These are phyloP conservation scores for Fusarium avenaceum DNA, from an alignment of 2,329 filamentous ascomycete species.

Conservation along the genomic window DNA sequence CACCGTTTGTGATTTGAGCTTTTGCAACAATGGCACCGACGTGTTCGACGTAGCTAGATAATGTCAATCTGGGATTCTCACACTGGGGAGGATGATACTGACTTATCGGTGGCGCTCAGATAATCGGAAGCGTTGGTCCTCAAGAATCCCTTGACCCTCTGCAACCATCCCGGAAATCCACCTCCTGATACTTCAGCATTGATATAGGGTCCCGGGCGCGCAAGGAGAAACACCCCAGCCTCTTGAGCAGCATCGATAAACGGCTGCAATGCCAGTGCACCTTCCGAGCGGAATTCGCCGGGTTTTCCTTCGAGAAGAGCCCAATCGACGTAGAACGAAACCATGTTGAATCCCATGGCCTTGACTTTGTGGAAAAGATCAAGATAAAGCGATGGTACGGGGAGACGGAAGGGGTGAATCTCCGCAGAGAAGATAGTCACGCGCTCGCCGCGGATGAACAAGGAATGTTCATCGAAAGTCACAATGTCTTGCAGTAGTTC, in stretches of 20 bases:
- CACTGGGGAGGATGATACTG: constrained; percentile 36
- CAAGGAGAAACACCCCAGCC: constrained; percentile 82
- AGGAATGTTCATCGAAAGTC: constrained; percentile 79
- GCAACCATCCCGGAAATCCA: constrained; percentile 85
- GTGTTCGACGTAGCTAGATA: constrained; percentile 62
- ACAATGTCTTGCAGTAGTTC: constrained; percentile 58
- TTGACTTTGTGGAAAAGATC: constrained; percentile 88
- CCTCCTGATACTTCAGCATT: constrained; percentile 83
- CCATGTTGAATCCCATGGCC: constrained; percentile 81
- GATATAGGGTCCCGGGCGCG: constrained; percentile 79
- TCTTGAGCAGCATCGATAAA: constrained; percentile 82
- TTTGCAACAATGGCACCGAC: constrained; percentile 77
- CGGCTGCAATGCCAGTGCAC: constrained; percentile 77
- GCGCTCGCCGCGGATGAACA: constrained; percentile 78
- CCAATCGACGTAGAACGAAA: constrained; percentile 87
- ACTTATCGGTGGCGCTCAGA: constrained; percentile 76
- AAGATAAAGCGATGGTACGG: constrained; percentile 66
- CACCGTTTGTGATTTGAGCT: constrained; percentile 85
- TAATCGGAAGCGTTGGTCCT: constrained; percentile 74
- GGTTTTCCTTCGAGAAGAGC: constrained; percentile 80
- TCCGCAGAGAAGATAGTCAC: constrained; percentile 81
- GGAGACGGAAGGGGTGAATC: constrained; percentile 74
- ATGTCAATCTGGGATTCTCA: neutral
- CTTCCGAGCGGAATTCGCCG: constrained; percentile 77
- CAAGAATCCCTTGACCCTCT: constrained; percentile 73